These are phyloP conservation scores for Plasmodium fragile DNA, from an alignment of 169 alveolate genomes.

Conservation along the genomic window DNA sequence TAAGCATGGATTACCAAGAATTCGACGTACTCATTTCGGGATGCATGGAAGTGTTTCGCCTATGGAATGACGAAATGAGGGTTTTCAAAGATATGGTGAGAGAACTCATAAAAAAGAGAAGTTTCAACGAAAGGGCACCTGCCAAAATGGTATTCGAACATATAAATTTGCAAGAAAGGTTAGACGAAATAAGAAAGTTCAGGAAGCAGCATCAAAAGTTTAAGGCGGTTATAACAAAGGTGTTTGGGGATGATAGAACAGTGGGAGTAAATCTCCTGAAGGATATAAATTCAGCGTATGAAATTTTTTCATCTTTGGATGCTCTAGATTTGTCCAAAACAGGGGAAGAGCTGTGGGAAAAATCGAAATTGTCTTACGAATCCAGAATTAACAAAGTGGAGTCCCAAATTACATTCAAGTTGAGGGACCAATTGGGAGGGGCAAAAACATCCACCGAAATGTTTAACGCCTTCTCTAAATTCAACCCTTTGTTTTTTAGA, in stretches of 20 bases:
- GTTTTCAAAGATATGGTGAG: slow-evolving; percentile 90
- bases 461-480: slow-evolving; percentile 95
- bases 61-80: slow-evolving; percentile 95
- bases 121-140: slow-evolving; percentile 88
- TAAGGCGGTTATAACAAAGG: slow-evolving; percentile 90
- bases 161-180: slow-evolving; percentile 88
- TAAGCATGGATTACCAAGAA: slow-evolving; percentile 90
- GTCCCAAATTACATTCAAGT: slow-evolving; percentile 93
- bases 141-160: slow-evolving; percentile 92
- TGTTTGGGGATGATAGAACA: slow-evolving; percentile 80
- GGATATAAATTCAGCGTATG: slow-evolving; percentile 91
- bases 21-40: slow-evolving; percentile 88
- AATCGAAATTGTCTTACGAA: slow-evolving; percentile 92
- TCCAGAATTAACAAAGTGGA: slow-evolving; percentile 95
- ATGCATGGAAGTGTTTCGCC: slow-evolving; percentile 91
- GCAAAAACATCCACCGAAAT: slow-evolving; percentile 96
- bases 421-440: slow-evolving; percentile 96
- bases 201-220: slow-evolving; percentile 95
- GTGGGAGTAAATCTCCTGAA: slow-evolving; percentile 82
- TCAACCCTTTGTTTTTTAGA: slow-evolving; percentile 95
- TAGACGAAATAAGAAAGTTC: slow-evolving; percentile 92
- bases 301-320: slow-evolving; percentile 84
- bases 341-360: slow-evolving; percentile 90
- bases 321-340: slow-evolving; percentile 88
- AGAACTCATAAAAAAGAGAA: slow-evolving; percentile 90